Conservation (phyloP, 1,139 yeast genomes). For the Nakaseomyces nivariensis region DNA sequence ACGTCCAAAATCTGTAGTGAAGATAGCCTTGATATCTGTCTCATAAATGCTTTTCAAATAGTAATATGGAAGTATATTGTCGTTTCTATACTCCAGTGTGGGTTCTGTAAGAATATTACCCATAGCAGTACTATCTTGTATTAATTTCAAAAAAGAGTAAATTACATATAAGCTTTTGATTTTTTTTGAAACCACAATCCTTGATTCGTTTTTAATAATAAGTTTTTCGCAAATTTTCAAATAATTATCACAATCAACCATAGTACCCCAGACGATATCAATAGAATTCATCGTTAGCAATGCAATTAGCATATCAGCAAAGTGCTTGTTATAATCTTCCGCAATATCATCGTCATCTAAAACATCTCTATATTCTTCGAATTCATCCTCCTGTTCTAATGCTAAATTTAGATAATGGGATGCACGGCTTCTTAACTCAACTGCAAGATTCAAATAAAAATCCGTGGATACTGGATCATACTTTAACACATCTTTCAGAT, state of each 20-base stretch:
- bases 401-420: constrained; percentile 44
- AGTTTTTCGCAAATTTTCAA: constrained; percentile 69
- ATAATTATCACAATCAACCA: constrained; percentile 75
- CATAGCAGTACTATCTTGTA: constrained; percentile 64
- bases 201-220: constrained; percentile 41
- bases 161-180: constrained; percentile 72
- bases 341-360: constrained; percentile 1
- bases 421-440: constrained; percentile 67
- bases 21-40: not conserved
- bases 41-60: constrained; percentile 1
- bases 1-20: not conserved
- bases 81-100: not conserved
- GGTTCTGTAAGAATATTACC: constrained; percentile 29
- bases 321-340: constrained; percentile 1
- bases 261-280: constrained; percentile 85
- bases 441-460: constrained; percentile 62
- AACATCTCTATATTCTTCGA: not conserved
- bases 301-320: constrained; percentile 72
- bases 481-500: constrained; percentile 57
- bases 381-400: not conserved
- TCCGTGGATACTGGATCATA: constrained; percentile 44
- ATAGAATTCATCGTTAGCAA: constrained; percentile 80
- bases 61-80: not conserved
- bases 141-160: constrained; percentile 60
- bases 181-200: constrained; percentile 62